A percentile compares a stretch with the other conserved stretches of the same genome.
Conservation (phyloP, 2,329 filamentous ascomycete species). For the Aschersonia sp. region DNA sequence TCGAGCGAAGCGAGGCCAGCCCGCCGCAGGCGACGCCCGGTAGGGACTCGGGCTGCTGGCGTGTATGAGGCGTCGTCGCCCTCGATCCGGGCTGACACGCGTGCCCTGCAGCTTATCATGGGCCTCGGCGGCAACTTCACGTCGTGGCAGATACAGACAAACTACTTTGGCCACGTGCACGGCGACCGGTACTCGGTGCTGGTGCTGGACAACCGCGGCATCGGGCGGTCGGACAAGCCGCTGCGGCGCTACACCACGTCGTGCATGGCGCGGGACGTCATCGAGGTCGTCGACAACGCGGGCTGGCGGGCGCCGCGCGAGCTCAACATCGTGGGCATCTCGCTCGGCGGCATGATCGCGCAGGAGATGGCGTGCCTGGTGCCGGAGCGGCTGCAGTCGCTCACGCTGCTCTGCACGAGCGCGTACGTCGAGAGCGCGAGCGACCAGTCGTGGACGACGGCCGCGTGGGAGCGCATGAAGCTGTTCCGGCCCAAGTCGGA, state of each 20-base stretch:
- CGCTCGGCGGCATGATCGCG: constrained; percentile 84
- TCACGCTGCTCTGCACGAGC: constrained; percentile 48
- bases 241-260: constrained; percentile 64
- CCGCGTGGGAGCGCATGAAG: constrained; percentile 40
- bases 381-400: constrained; percentile 36
- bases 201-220: constrained; percentile 71
- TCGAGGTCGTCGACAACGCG: constrained; percentile 56
- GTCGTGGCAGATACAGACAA: constrained; percentile 72
- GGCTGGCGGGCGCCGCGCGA: constrained; percentile 40
- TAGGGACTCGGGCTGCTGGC: no score
- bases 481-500: constrained; percentile 57
- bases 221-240: constrained; percentile 69
- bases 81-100: no score
- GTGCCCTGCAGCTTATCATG: constrained; percentile 52
- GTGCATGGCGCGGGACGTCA: constrained; percentile 67
- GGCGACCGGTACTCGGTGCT: constrained; percentile 56
- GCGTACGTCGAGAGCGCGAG: constrained; percentile 45
- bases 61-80: no score
- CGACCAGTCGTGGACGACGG: constrained; percentile 38
- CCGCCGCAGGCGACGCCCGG: no score
- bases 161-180: constrained; percentile 63
- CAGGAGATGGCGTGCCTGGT: constrained; percentile 57
- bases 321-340: constrained; percentile 60
- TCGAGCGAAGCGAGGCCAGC: no score
- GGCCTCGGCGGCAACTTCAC: constrained; percentile 56